Evolutionary conservation across 1,139 yeast species (phyloP), one percentile per base, ranked within the genome.

Genomic region (Trichomonascaceae sp.): DNA sequence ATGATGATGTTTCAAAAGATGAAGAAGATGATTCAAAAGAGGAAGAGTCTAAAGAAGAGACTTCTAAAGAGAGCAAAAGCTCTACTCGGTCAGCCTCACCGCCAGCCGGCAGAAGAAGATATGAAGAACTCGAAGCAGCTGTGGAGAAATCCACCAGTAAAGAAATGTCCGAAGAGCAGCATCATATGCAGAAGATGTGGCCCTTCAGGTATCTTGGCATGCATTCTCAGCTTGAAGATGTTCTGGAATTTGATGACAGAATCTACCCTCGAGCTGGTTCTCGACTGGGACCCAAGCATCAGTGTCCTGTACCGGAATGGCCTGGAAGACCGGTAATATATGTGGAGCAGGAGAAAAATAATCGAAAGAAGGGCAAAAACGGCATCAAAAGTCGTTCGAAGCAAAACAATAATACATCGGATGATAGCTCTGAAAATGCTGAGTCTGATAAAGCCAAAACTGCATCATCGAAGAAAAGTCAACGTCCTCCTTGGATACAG

Each of bases 221-320:
- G 71, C 88, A 88, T 68, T 81, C 91, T 1, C 77, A 81, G 55
- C 69, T 87, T 36, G 95, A 87, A 63, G 96, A 88, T 67, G 89
- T 87, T 0, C 77, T 88, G 41, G 96, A 88, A 64, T 65, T 82
- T 12, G 90, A 87, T 57, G 96, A 87, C 64, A 73, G 93, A 45
- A 91, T 93, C 0, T 85, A 85, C 61, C 95, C 96, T 0, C 71
- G 95, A 55, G 95, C 95, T 0, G 84, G 87, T 1, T 86, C 95
- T 0, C 71, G 95, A 56, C 66, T 88, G 13, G 96, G 96, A 0
- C 72, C 87, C 2, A 83, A 81, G 57, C 86, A 85, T 64, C 96
- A 89, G 68, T 85, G 85, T 9, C 75, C 82, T 0, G 78, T 88
- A 12, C 81, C 83, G 0, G 91, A 84, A 38, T 87, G 83, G 82